Evolutionary conservation across 2,329 filamentous ascomycete species (phyloP).

Genomic region (Rhynchosporium secalis): DNA sequence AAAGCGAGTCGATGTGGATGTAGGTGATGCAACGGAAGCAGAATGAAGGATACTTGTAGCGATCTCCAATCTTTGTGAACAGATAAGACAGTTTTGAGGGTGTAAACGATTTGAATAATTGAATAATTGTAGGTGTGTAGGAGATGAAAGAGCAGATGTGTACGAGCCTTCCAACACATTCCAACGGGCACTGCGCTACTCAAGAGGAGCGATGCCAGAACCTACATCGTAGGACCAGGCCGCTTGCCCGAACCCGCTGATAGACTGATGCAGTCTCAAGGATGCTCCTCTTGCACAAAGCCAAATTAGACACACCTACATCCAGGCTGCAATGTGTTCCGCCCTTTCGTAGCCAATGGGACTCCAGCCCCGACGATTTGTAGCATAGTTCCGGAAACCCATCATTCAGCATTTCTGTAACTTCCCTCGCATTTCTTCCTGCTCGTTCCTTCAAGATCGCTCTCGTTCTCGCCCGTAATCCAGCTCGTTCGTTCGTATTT

Average conservation of each 20-base stretch:
- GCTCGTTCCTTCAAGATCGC: background rate
- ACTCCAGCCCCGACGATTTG: background rate
- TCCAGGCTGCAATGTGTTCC: background rate
- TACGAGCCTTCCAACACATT: no score
- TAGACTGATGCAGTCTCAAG: slow-evolving; percentile 14
- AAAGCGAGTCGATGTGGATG: no score
- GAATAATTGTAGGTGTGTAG: no score
- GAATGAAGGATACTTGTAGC: background rate
- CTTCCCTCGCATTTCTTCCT: background rate
- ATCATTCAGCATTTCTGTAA: background rate
- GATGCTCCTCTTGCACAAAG: background rate
- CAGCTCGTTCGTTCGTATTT: background rate
- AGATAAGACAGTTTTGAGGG: no score
- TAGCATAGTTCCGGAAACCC: background rate
- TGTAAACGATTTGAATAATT: no score
- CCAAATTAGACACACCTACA: slow-evolving; percentile 1
- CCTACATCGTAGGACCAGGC: slow-evolving; percentile 7
- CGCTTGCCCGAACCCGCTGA: slow-evolving; percentile 6
- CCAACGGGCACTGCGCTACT: no score
- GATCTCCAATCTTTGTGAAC: no score
- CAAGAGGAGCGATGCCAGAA: no score
- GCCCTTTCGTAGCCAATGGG: no score
- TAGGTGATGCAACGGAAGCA: background rate
- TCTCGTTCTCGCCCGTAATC: background rate
- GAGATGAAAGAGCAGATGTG: no score